These are phyloP conservation scores for Shiraia bambusicola DNA, from an alignment of 2,329 filamentous ascomycete genomes.

Conservation along the genomic window DNA sequence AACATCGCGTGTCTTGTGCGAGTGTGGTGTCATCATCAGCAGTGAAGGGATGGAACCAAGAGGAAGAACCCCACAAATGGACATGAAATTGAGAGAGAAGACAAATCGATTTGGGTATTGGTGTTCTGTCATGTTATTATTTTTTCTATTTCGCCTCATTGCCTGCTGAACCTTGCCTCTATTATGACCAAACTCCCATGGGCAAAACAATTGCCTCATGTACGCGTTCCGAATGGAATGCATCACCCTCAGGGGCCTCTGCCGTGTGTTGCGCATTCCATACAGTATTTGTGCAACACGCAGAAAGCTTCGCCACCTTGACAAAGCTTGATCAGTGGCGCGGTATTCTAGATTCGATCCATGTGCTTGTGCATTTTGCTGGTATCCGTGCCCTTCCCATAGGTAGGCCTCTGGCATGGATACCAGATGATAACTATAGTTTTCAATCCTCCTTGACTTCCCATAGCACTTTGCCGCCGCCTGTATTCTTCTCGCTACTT, in stretches of 20 bases:
- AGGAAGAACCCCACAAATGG: neutral
- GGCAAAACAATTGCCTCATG: neutral
- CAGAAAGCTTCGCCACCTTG: constrained; percentile 17
- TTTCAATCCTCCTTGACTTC: constrained; percentile 45
- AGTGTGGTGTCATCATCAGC: neutral
- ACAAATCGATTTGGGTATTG: no score
- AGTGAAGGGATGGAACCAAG: neutral
- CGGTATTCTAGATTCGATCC: constrained; percentile 9
- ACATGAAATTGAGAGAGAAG: neutral
- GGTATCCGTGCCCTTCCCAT: constrained; percentile 65
- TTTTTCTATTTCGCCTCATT: no score
- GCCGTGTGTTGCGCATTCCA: constrained; percentile 13
- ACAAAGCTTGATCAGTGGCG: constrained; percentile 19
- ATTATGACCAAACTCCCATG: no score
- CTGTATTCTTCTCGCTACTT: constrained; percentile 54
- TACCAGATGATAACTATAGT: constrained; percentile 33
- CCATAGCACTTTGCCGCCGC: constrained; percentile 27
- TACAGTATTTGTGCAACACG: constrained; percentile 14
- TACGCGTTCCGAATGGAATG: constrained; percentile 6
- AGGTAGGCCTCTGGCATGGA: constrained; percentile 62
- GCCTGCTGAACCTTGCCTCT: no score
- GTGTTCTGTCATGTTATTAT: neutral
- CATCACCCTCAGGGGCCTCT: neutral
- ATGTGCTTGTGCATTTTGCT: constrained; percentile 5
- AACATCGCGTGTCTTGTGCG: neutral